A percentile compares a stretch with the other conserved stretches of the same genome.
Evolutionary conservation across 148 eudicot genomes (phyloP).

Genomic region (Amaranthus cruentus): DNA sequence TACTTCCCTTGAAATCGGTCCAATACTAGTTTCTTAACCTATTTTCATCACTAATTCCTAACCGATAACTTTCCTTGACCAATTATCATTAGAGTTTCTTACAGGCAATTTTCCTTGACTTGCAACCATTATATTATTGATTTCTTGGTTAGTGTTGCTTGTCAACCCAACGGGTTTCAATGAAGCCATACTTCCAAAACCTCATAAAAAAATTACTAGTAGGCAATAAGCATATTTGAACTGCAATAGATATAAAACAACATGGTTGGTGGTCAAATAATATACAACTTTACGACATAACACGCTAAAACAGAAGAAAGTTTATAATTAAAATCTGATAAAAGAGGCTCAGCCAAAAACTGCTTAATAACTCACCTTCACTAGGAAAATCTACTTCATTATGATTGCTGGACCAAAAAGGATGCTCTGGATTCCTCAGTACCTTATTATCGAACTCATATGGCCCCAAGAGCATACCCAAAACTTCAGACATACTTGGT

Average conservation of each 20-base stretch:
- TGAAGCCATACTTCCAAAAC: neutral
- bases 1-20: neutral
- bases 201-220: neutral
- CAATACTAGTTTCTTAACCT: neutral
- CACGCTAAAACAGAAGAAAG: neutral
- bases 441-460: conserved; percentile 38
- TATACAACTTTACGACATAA: neutral
- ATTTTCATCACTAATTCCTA: neutral
- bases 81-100: neutral
- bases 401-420: neutral
- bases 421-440: conserved; percentile 33
- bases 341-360: too few relatives aligned
- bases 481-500: conserved; percentile 62
- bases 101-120: neutral
- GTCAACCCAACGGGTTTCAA: neutral
- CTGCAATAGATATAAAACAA: too few relatives aligned
- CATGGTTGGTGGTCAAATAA: neutral
- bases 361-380: conserved; percentile 2
- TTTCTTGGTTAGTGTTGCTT: neutral
- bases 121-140: neutral
- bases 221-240: too few relatives aligned
- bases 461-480: conserved; percentile 48
- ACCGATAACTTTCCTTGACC: neutral
- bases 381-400: neutral
- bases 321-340: too few relatives aligned